phyloP scores from a whole-genome alignment of 2,329 filamentous ascomycete species.

The Clonostachys rosea region DNA sequence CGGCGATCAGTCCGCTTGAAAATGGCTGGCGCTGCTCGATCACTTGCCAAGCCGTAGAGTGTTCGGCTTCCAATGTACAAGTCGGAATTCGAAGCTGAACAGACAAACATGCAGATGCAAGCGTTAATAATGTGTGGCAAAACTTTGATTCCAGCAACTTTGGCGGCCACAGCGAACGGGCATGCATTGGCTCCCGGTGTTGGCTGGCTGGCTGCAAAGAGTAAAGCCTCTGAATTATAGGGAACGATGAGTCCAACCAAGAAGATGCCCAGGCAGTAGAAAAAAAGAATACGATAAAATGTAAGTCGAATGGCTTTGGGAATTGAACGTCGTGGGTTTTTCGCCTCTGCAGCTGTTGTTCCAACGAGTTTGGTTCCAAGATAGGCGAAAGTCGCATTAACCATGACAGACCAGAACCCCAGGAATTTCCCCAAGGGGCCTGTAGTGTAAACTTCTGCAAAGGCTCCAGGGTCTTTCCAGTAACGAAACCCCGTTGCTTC shows the following conservation, averaged over 20 bases:
- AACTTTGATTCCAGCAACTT: constrained; percentile 55
- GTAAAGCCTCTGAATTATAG: constrained; percentile 58
- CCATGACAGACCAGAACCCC: constrained; percentile 66
- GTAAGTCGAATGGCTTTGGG: constrained; percentile 75
- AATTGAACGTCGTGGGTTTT: constrained; percentile 73
- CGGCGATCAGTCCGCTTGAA: constrained; percentile 67
- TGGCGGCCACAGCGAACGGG: constrained; percentile 73
- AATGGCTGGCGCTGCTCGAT: constrained; percentile 67
- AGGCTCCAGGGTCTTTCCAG: constrained; percentile 55
- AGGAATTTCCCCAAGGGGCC: constrained; percentile 45
- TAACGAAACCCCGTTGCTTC: constrained; percentile 62
- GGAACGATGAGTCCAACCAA: constrained; percentile 74
- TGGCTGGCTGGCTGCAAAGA: constrained; percentile 45
- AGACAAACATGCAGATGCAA: constrained; percentile 71
- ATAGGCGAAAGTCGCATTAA: constrained; percentile 76
- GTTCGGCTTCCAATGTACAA: constrained; percentile 72
- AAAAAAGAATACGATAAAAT: constrained; percentile 78
- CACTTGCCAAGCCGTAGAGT: constrained; percentile 67
- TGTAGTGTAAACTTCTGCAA: constrained; percentile 18
- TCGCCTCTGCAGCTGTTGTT: constrained; percentile 46
- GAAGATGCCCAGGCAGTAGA: constrained; percentile 72
- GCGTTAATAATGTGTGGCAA: constrained; percentile 68
- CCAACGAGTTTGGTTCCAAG: constrained; percentile 59
- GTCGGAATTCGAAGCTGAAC: constrained; percentile 73
- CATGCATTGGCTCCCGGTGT: constrained; percentile 38